phyloP scores from a whole-genome alignment of 2,329 filamentous ascomycete genomes.

The Alternaria burnsii region DNA sequence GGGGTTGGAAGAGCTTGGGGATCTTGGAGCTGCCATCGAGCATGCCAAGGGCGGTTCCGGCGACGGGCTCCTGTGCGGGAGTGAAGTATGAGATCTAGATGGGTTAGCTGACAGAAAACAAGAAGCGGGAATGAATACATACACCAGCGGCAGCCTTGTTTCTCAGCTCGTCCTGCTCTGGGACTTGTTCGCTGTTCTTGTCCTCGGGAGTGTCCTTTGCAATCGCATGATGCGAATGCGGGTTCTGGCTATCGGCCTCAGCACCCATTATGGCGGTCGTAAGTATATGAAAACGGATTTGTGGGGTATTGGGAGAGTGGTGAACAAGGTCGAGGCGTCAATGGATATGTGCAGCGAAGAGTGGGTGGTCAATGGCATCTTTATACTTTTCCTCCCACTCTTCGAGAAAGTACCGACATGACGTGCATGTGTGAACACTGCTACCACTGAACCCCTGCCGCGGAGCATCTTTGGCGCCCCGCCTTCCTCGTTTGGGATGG shows the following conservation, averaged over 20 bases:
- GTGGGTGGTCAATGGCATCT: constrained; percentile 15
- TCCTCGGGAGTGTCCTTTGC: constrained; percentile 44
- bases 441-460: constrained; percentile 13
- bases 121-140: constrained; percentile 11
- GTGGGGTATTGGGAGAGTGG: not conserved
- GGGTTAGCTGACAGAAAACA: constrained; percentile 10
- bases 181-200: constrained; percentile 18
- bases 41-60: constrained; percentile 57
- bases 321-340: not conserved
- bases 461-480: constrained; percentile 26
- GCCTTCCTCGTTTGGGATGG: constrained; percentile 21
- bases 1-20: constrained; percentile 67
- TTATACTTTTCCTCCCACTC: constrained; percentile 37
- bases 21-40: constrained; percentile 61
- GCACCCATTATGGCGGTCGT: constrained; percentile 31
- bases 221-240: constrained; percentile 46
- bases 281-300: not conserved
- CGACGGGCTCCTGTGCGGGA: constrained; percentile 56
- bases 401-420: constrained; percentile 27
- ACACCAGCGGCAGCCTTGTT: constrained; percentile 57
- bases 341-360: constrained; percentile 8
- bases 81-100: constrained; percentile 57
- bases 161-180: constrained; percentile 35
- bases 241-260: constrained; percentile 32
- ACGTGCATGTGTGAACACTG: constrained; percentile 22